Conservation (phyloP, 164 flowering plant species). For the Annona squamosa region DNA sequence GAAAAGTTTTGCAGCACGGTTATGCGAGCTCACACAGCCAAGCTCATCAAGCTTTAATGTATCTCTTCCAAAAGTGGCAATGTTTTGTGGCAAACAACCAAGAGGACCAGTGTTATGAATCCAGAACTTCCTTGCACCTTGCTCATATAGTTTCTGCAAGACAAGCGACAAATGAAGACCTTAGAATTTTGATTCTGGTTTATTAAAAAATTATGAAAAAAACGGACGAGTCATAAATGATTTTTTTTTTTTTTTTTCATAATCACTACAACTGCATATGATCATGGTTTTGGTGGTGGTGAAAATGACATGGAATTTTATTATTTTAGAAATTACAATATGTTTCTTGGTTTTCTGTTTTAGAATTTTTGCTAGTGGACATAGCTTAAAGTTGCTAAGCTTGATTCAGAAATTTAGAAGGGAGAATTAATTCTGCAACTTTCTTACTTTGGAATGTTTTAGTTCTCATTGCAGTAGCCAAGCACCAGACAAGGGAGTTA, state of each 20-base stretch:
- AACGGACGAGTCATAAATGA: no score
- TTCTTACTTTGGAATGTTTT: no score
- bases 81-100: conserved; percentile 83
- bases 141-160: conserved; percentile 55
- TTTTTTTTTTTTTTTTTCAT: no score
- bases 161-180: background rate
- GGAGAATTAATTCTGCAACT: no score
- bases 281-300: background rate
- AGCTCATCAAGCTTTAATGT: conserved; percentile 75
- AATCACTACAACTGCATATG: background rate
- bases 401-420: no score
- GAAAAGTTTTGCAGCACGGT: conserved; percentile 75
- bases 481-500: background rate
- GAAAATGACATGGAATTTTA: background rate
- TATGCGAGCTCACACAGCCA: conserved; percentile 74
- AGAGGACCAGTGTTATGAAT: conserved; percentile 94
- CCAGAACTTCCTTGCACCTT: conserved; percentile 88
- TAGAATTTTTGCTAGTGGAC: no score
- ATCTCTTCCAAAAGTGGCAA: conserved; percentile 73
- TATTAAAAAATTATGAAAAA: no score
- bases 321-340: no score
- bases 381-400: no score
- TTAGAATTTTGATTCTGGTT: background rate
- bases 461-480: background rate
- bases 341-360: no score